Base-by-base conservation (phyloP, 2,329 filamentous ascomycete genomes). In the Pseudogymnoascus sp. region DNA sequence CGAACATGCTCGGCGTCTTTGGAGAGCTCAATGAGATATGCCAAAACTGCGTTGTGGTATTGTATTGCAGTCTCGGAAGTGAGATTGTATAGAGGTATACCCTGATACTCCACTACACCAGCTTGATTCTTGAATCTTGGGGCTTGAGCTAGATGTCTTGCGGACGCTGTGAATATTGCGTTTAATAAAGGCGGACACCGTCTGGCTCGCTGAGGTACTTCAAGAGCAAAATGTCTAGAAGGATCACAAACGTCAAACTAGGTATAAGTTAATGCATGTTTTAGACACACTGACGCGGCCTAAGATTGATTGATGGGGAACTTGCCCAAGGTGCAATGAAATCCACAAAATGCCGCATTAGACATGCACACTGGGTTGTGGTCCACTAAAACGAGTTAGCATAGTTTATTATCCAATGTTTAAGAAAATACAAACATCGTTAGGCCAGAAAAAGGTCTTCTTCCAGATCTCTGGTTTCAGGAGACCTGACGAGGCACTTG, bases 101-200 rank as follows among this genome's bases (percentile, higher is more conserved):
- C 43, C 3, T 48, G 43, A 48, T 48, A 48, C 43, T 48, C 43
- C 5, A 48, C 43, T 23, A 48, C 21, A 14, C 43, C 43, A 48
- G 11, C 43, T 48, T 23, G 19, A 19, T 48, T 48, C 43, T 48
- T 77, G 41, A 82, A 48, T 48, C 43, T 48, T 48, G 43, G 43
- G 43, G 19, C 43, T 48, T 48, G 77, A 60, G 79, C 81, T 41
- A 84, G 73, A 68, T 85, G 83, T 31, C 81, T 76, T 2, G 81
- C 80, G 0, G 83, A 79, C 4, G 84, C 75, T 2, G 83, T 82
- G 45, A 84, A 77, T 37, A 85, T 83, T 28, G 83, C 82, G 62
- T 84, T 83, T 14, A 84, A 74, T 8, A 85, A 75, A 1, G 80
- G 79, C 1, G 79, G 79, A 63, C 78, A 83, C 1, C 73, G 76